Conservation (phyloP, 371 early-diverging fungal genomes). For the Lichtheimia corymbifera region DNA sequence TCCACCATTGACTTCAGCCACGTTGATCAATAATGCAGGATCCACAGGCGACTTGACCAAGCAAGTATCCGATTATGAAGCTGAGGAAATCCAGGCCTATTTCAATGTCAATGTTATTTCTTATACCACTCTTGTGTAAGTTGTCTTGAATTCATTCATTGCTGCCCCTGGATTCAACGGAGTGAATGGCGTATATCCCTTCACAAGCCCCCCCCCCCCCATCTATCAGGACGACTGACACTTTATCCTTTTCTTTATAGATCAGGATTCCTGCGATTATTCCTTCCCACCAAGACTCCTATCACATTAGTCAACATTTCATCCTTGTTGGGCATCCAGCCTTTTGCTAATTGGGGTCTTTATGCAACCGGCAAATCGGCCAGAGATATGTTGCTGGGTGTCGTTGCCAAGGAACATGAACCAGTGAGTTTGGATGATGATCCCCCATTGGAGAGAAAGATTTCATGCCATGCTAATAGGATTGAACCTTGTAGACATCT, state of each 20-base stretch:
- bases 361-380: conserved; percentile 91
- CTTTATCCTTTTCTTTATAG: conserved; percentile 9
- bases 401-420: conserved; percentile 68
- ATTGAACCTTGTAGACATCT: conserved; percentile 20
- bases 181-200: background rate
- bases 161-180: too few species aligned
- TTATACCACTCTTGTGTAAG: conserved; percentile 52
- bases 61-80: conserved; percentile 53
- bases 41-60: conserved; percentile 74
- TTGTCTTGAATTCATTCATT: background rate
- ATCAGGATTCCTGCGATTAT: conserved; percentile 29
- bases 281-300: conserved; percentile 6
- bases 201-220: too few species aligned
- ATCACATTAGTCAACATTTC: conserved; percentile 80
- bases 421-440: too few species aligned
- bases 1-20: conserved; percentile 37
- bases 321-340: conserved; percentile 78
- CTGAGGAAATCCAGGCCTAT: conserved; percentile 56
- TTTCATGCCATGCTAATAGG: background rate
- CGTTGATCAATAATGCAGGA: conserved; percentile 85
- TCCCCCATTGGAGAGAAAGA: background rate
- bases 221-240: background rate
- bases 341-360: conserved; percentile 80
- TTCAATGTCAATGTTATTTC: conserved; percentile 62
- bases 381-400: conserved; percentile 76